Conservation (phyloP, 2,329 filamentous ascomycete species). For the Phyllosticta paracitricarpa region DNA sequence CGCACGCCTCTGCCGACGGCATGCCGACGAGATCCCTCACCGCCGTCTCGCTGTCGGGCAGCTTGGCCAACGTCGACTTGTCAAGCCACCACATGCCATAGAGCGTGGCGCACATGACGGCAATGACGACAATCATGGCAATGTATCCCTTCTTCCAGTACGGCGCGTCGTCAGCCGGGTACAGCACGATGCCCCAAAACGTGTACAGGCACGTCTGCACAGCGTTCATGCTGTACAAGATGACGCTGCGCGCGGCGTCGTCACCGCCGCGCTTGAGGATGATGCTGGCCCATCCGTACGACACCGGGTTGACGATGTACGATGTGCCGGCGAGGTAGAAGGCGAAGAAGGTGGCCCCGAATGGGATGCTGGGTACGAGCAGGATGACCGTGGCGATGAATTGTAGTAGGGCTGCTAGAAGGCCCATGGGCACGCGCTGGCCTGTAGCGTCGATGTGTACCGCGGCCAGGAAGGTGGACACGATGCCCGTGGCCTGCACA, state of each 20-base stretch:
- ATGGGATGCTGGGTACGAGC: slow-evolving; percentile 23
- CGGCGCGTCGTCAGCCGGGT: slow-evolving; percentile 33
- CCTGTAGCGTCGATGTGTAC: slow-evolving; percentile 30
- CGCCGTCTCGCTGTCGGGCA: neutral
- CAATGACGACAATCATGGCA: slow-evolving; percentile 24
- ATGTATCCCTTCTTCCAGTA: slow-evolving; percentile 34
- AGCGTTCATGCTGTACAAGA: slow-evolving; percentile 33
- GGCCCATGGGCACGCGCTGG: slow-evolving; percentile 25
- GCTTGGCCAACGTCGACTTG: neutral
- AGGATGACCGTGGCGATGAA: slow-evolving; percentile 24
- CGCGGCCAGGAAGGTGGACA: slow-evolving; percentile 34
- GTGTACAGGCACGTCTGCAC: slow-evolving; percentile 33
- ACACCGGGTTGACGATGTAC: slow-evolving; percentile 32
- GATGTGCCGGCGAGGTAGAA: slow-evolving; percentile 30
- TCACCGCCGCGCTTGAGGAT: slow-evolving; percentile 30
- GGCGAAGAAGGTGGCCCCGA: slow-evolving; percentile 26
- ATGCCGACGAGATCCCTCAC: neutral
- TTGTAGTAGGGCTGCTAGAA: slow-evolving; percentile 25
- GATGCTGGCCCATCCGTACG: slow-evolving; percentile 32
- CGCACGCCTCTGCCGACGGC: neutral
- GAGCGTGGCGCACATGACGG: slow-evolving; percentile 1
- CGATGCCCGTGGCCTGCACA: slow-evolving; percentile 47
- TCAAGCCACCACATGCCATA: neutral
- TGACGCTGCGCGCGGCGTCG: slow-evolving; percentile 32
- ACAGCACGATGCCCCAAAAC: slow-evolving; percentile 37